phyloP scores from a whole-genome alignment of 495 filamentous ascomycete genomes.

The Penicillium alfredii region DNA sequence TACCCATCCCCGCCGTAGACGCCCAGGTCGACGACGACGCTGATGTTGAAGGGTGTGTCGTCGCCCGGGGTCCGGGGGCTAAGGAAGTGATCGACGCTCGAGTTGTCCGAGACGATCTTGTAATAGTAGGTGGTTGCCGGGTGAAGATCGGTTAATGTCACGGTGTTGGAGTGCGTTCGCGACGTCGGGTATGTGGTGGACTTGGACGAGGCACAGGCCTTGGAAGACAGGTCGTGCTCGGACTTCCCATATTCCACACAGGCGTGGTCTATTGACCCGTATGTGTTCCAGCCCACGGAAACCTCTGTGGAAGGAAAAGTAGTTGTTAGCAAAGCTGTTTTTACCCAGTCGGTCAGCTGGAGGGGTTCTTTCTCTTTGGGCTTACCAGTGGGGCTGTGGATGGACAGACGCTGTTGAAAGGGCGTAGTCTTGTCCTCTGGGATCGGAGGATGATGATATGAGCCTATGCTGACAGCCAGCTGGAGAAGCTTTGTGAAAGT shows the following conservation, averaged over 20 bases:
- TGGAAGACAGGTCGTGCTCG: slow-evolving; percentile 16
- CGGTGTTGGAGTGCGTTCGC: slow-evolving; percentile 47
- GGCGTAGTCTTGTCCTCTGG: slow-evolving; percentile 52
- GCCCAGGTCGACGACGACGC: slow-evolving; percentile 49
- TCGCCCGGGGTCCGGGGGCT: slow-evolving; percentile 49
- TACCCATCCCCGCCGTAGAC: slow-evolving; percentile 53
- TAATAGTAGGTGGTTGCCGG: slow-evolving; percentile 50
- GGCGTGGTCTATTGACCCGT: slow-evolving; percentile 27
- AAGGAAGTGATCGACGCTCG: slow-evolving; percentile 48
- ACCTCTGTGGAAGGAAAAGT: slow-evolving; percentile 32
- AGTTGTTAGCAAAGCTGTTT: background rate
- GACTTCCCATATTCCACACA: slow-evolving; percentile 44
- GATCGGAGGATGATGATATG: slow-evolving; percentile 45
- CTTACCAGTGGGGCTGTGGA: slow-evolving; percentile 51
- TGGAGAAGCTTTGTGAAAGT: no score
- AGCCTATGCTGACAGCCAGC: no score
- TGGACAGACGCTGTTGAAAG: slow-evolving; percentile 50
- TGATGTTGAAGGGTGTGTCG: slow-evolving; percentile 38
- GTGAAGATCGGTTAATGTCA: slow-evolving; percentile 33
- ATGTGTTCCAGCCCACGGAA: slow-evolving; percentile 54
- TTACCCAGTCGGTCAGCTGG: background rate
- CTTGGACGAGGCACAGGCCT: slow-evolving; percentile 32
- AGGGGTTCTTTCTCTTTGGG: background rate
- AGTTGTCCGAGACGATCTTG: slow-evolving; percentile 52
- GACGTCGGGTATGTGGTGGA: slow-evolving; percentile 47